phyloP scores from a whole-genome alignment of 805 yeast species.

The Saccharomycopsis fibuligera region DNA sequence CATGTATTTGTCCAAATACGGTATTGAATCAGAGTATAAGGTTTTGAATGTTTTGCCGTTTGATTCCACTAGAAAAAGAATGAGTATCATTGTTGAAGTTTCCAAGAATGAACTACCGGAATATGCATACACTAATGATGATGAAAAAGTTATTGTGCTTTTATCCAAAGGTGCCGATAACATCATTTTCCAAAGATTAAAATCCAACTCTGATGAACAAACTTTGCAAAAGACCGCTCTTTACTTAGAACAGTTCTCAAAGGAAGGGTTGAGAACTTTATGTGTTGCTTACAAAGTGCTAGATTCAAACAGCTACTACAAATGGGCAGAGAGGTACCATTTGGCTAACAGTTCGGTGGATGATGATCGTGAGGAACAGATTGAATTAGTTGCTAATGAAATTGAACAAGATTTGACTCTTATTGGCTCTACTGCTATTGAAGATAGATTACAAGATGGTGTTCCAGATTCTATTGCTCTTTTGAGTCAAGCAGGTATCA shows the following conservation, averaged over 20 bases:
- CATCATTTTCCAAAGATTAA: conserved; percentile 48
- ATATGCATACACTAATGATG: background rate
- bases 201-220: conserved; percentile 33
- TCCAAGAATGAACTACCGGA: conserved; percentile 27
- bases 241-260: conserved; percentile 63
- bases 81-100: conserved; percentile 61
- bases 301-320: conserved; percentile 36
- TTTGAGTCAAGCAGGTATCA: conserved; percentile 66
- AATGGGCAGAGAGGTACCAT: conserved; percentile 51
- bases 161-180: conserved; percentile 74
- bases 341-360: conserved; percentile 51
- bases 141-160: conserved; percentile 35
- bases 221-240: conserved; percentile 51
- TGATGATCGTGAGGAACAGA: conserved; percentile 50
- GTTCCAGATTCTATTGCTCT: conserved; percentile 69
- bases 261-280: conserved; percentile 72
- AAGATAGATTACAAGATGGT: conserved; percentile 71
- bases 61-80: conserved; percentile 67
- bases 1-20: conserved; percentile 39
- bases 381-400: conserved; percentile 50
- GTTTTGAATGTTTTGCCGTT: conserved; percentile 55
- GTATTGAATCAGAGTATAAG: conserved; percentile 39
- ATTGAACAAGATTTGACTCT: conserved; percentile 52
- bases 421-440: conserved; percentile 78
- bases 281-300: conserved; percentile 59